Conservation (phyloP, 1,284 basidiomycete genomes). For the Entoloma clypeatum region DNA sequence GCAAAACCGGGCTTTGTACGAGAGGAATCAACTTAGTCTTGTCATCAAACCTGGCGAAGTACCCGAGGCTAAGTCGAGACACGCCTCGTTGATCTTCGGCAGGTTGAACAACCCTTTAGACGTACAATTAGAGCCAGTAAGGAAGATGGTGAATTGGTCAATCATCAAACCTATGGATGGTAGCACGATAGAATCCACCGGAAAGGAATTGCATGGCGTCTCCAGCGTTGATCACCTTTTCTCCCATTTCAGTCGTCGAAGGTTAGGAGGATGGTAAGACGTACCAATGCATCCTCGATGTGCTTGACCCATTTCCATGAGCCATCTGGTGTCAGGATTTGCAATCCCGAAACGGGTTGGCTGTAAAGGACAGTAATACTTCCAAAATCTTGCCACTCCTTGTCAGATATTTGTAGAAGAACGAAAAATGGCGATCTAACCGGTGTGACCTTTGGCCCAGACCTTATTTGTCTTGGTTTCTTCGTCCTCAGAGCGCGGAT, state of each 20-base stretch:
- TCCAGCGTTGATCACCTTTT: conserved; percentile 26
- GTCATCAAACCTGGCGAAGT: conserved; percentile 20
- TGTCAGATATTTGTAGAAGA: conserved; percentile 12
- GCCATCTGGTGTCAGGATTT: conserved; percentile 43
- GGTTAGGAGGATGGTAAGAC: conserved; percentile 10
- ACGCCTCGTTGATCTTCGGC: conserved; percentile 19
- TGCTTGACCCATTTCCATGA: conserved; percentile 51
- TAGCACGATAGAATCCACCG: conserved; percentile 35
- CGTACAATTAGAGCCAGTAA: neutral
- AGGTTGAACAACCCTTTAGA: conserved; percentile 19
- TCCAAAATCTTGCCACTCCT: conserved; percentile 42
- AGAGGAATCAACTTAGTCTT: conserved; percentile 21
- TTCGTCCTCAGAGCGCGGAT: conserved; percentile 43
- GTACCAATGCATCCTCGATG: conserved; percentile 49
- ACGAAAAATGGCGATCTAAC: conserved; percentile 24
- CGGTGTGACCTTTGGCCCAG: conserved; percentile 63
- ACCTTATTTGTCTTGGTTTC: conserved; percentile 50
- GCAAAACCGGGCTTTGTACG: conserved; percentile 19
- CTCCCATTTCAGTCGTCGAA: neutral
- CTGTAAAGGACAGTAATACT: conserved; percentile 54
- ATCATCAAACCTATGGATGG: conserved; percentile 30
- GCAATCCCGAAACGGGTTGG: conserved; percentile 49
- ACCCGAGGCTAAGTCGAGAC: conserved; percentile 22
- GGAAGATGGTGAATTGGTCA: too few relatives aligned
- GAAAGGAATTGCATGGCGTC: conserved; percentile 47